Conservation (phyloP, 345 rosid species). For the Citrus inodora region DNA sequence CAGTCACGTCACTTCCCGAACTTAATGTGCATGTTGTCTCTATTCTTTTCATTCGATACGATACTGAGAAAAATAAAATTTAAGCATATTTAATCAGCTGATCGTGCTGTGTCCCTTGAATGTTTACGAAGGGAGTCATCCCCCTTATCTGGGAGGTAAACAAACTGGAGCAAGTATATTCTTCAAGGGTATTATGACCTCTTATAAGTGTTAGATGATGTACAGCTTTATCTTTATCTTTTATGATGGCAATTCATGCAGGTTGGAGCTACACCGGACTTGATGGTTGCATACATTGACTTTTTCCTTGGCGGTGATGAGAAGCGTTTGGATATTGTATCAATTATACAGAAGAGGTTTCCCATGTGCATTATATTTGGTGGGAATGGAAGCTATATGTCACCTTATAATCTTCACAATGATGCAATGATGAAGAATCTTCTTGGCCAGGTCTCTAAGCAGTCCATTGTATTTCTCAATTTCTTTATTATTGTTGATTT, state of each 20-base stretch:
- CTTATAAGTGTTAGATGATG: neutral
- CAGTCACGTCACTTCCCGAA: neutral
- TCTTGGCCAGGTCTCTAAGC: constrained; percentile 78
- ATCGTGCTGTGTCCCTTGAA: neutral
- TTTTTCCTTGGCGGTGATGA: constrained; percentile 98
- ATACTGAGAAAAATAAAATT: neutral
- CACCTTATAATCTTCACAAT: constrained; percentile 83
- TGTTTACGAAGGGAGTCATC: neutral
- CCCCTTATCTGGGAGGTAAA: neutral
- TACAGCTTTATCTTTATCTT: neutral
- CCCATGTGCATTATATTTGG: constrained; percentile 98
- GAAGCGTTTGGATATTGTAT: constrained; percentile 90
- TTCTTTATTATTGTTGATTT: constrained; percentile 1
- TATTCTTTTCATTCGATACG: neutral
- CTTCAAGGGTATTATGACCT: neutral
- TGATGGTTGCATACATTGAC: constrained; percentile 91
- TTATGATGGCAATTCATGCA: constrained; percentile 32
- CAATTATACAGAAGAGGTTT: constrained; percentile 79
- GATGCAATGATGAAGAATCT: constrained; percentile 81
- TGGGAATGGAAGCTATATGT: constrained; percentile 97
- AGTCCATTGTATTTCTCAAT: neutral
- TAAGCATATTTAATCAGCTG: neutral
- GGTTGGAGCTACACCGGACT: constrained; percentile 97
- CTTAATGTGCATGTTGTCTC: neutral
- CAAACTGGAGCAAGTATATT: neutral